Evolutionary conservation across 441 rosid genomes (phyloP), one percentile per base, ranked within the genome.

Genomic region (Gossypium lobatum): DNA sequence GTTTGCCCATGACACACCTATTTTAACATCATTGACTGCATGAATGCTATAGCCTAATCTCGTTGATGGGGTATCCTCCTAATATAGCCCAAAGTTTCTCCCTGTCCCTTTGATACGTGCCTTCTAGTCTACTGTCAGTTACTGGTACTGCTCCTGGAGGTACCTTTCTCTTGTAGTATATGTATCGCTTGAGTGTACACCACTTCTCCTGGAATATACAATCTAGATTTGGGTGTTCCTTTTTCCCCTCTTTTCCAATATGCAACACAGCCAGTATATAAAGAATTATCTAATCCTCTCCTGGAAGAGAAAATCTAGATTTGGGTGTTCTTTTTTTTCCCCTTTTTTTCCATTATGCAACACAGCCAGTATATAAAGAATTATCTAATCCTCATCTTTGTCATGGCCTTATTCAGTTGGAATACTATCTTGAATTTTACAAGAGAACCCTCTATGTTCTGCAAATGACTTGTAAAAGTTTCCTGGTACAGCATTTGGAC

Each of bases 401-500:
- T 37, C 11, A 37, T 37, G 45, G 45, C 10, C 16, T 10, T 65
- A 48, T 50, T 50, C 8, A 25, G 14, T 67, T 50, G 20, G 25
- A 67, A 67, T 67, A 0, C 13, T 1, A 67, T 25, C 58, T 50
- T 67, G 72, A 8, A 26, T 67, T 50, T 67, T 50, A 67, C 23
- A 8, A 23, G 59, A 46, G 59, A 50, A 67, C n/a, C 59, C 72
- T 67, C 25, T 26, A 20, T 55, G 48, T 73, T 73, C 78, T 62
- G 65, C 72, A 77, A 73, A 62, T 84, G 74, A 73, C 78, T 82
- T 16, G 58, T 72, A 78, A 73, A 78, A 75, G 5, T 37, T 78
- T 13, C 80, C 16, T 74, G 80, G 75, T 76, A 54, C 94, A 93
- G 97, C 97, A 93, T 80, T 80, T 93, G 79, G 83, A 91, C 76